phyloP scores from a whole-genome alignment of 1,139 yeast species.

The Debaryomycetaceae sp. region DNA sequence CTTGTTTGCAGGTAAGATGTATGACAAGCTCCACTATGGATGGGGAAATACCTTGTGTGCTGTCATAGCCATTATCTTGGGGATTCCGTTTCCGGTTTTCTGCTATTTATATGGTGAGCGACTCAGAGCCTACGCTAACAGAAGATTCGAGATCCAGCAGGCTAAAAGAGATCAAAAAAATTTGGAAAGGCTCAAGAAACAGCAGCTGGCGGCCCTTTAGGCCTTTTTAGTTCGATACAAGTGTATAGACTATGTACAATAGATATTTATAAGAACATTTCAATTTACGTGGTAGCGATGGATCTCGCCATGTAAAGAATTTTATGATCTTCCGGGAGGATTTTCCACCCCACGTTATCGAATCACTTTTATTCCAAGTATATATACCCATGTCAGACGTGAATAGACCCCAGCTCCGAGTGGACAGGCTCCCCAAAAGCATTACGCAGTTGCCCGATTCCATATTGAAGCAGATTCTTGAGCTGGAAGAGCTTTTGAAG shows the following conservation, averaged over 20 bases:
- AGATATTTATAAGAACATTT: too few relatives aligned
- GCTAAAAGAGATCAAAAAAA: constrained; percentile 29
- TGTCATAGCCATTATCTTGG: constrained; percentile 34
- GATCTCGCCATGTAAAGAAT: neutral
- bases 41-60: constrained; percentile 49
- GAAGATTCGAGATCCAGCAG: constrained; percentile 31
- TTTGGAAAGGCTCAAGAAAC: constrained; percentile 24
- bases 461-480: constrained; percentile 23
- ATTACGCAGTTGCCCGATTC: constrained; percentile 28
- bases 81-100: constrained; percentile 44
- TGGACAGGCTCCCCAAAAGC: constrained; percentile 14
- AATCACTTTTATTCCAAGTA: too few relatives aligned
- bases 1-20: constrained; percentile 40
- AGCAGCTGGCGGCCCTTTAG: too few relatives aligned
- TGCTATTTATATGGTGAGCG: constrained; percentile 41
- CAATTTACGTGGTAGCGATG: too few relatives aligned
- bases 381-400: neutral
- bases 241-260: too few relatives aligned
- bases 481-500: constrained; percentile 25
- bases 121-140: constrained; percentile 35
- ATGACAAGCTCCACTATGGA: constrained; percentile 37
- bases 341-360: neutral
- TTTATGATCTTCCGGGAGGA: neutral
- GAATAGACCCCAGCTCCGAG: neutral
- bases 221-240: too few relatives aligned